Evolutionary conservation across 83 land plant genomes (phyloP), one percentile per base, ranked within the genome.

Genomic region (Diphasiastrum complanatum): DNA sequence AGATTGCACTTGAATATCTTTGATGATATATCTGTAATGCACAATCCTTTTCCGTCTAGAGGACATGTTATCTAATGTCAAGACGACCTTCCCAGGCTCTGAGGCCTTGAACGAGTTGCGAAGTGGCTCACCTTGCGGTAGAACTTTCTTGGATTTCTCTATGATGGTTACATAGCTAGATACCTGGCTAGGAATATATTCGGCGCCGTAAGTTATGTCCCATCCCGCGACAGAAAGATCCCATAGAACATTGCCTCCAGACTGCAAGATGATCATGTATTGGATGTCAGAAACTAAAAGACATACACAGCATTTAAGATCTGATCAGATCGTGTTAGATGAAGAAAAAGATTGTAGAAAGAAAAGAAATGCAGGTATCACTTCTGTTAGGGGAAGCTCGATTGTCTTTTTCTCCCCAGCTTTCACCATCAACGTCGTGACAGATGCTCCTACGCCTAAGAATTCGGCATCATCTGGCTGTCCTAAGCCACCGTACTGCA

Each of bases 171-270:
- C 69, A 73, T 78, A 82, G 0, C 68, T 69, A 25, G 70, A 52
- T n/a, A 78, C 82, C 20, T 58, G 78, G 3, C 41, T 53, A 0
- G 82, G 85, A 11, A 73, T 75, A 49, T 72, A 82, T 48, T 82
- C 85, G 32, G 71, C 81, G 45, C 49, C 77, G 72, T 82, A 82
- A 5, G 32, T 63, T 35, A 78, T 73, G 16, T 75, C 85, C 82
- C 77, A 75, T 0, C 82, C 82, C 47, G 69, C 45, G 18, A 78
- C 82, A 12, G 56, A 41, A 26, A 78, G 1, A 52, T 78, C 82
- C 85, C 85, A 82, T 0, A 67, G 41, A 12, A 67, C 41, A 11
- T 66, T 68, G 26, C 52, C 49, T 32, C 75, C 79, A 2, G 37
- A 66, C 80, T 77, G 81, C 47, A 43, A 1, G 11, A 24, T 10